These are phyloP conservation scores for Gossypium bickii DNA, from an alignment of 345 rosid species.

Conservation along the genomic window DNA sequence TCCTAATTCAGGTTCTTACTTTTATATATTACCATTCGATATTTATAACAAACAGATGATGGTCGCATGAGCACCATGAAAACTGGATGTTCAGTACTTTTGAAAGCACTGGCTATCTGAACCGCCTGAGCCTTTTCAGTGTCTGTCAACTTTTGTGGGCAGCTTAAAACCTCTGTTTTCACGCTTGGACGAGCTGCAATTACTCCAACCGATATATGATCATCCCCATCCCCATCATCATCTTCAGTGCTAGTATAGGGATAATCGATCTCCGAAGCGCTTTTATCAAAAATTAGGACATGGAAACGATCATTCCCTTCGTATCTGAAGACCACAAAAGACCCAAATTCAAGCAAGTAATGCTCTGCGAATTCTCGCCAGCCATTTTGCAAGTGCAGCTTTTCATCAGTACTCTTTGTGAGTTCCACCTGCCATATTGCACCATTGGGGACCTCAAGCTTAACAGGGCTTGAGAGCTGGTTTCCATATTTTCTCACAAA, in stretches of 20 bases:
- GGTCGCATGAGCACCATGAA: conserved; percentile 23
- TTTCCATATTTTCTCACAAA: conserved; percentile 23
- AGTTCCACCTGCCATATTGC: conserved; percentile 28
- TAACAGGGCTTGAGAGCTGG: background rate
- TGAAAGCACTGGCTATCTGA: conserved; percentile 16
- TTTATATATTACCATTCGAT: background rate
- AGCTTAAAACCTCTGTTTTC: background rate
- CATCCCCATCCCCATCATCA: background rate
- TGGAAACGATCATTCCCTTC: conserved; percentile 17
- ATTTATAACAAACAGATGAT: background rate
- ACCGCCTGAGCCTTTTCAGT: conserved; percentile 12
- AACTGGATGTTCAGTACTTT: conserved; percentile 19
- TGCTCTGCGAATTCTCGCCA: conserved; percentile 30
- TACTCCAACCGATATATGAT: background rate
- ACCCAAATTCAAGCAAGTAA: conserved; percentile 15
- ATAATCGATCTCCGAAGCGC: background rate
- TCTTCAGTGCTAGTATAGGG: background rate
- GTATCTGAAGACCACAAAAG: conserved; percentile 26
- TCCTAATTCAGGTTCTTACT: background rate
- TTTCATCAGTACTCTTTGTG: background rate
- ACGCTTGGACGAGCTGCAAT: background rate
- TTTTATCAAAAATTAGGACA: conserved; percentile 1
- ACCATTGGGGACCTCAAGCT: conserved; percentile 26
- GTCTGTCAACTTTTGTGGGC: background rate
- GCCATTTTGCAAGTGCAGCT: conserved; percentile 22